Conservation (phyloP, 345 rosid species). For the Bruguiera parviflora region DNA sequence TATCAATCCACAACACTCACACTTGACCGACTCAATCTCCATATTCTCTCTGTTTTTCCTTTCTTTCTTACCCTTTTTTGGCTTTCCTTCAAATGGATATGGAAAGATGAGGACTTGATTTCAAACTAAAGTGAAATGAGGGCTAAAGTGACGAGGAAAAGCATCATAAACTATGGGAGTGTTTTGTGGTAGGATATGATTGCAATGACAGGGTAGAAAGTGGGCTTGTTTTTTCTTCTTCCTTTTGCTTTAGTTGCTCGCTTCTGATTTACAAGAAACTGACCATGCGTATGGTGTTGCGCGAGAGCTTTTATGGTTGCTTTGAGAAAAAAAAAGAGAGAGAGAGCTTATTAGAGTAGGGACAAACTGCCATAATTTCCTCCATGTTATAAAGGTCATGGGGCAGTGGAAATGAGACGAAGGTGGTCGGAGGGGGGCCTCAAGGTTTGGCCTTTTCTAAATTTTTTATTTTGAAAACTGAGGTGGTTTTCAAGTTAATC, state of each 20-base stretch:
- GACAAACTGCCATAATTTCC: constrained; percentile 49
- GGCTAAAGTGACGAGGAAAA: too few relatives aligned
- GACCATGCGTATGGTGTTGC: constrained; percentile 20
- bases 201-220: constrained; percentile 14
- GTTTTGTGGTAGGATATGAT: constrained; percentile 33
- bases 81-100: too few relatives aligned
- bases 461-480: neutral
- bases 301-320: constrained; percentile 35
- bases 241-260: constrained; percentile 11
- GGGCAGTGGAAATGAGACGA: constrained; percentile 40
- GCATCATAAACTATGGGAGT: neutral
- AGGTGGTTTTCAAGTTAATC: constrained; percentile 1
- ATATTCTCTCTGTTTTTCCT: constrained; percentile 17
- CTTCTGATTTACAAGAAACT: constrained; percentile 16
- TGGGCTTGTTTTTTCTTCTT: constrained; percentile 17
- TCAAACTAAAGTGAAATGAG: too few relatives aligned
- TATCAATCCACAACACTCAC: constrained; percentile 86
- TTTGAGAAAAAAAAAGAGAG: constrained; percentile 9
- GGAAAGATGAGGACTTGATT: too few relatives aligned
- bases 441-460: constrained; percentile 16
- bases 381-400: constrained; percentile 64
- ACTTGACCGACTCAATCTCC: constrained; percentile 83
- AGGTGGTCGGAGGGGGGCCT: constrained; percentile 43
- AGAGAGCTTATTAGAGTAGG: constrained; percentile 10
- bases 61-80: neutral